phyloP scores from a whole-genome alignment of 768 basidiomycete species.

The Kwoniella bestiolae region DNA sequence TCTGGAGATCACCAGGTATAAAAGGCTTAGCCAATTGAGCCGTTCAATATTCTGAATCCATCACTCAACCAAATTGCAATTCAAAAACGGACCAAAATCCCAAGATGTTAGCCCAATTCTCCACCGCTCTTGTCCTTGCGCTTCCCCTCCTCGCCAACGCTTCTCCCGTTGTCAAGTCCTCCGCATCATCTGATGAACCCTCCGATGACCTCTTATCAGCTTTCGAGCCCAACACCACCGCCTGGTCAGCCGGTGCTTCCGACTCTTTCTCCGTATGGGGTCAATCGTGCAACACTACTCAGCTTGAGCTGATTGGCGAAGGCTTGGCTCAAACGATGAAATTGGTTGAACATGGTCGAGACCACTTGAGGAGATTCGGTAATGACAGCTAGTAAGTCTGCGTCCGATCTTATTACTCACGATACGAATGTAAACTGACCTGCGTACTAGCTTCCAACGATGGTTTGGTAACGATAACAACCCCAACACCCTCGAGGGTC shows the following conservation, averaged over 20 bases:
- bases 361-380: constrained; percentile 27
- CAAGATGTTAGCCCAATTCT: not conserved
- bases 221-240: constrained; percentile 9
- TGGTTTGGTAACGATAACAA: constrained; percentile 32
- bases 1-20: too few relatives aligned
- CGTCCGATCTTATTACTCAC: constrained; percentile 23
- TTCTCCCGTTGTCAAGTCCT: not conserved
- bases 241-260: constrained; percentile 8
- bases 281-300: constrained; percentile 24
- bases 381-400: constrained; percentile 28
- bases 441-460: constrained; percentile 18
- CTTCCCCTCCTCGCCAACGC: constrained; percentile 2
- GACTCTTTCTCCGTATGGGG: constrained; percentile 16
- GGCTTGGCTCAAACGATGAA: constrained; percentile 27
- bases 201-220: not conserved
- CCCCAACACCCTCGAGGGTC: constrained; percentile 22
- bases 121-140: not conserved
- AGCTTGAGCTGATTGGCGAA: constrained; percentile 24
- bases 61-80: too few relatives aligned
- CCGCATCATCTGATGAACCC: not conserved
- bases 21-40: too few relatives aligned
- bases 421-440: too few relatives aligned
- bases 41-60: too few relatives aligned
- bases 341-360: constrained; percentile 23
- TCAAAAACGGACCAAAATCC: too few relatives aligned